phyloP scores from a whole-genome alignment of 305 asterid genomes.

The Fraxinus baroniana region DNA sequence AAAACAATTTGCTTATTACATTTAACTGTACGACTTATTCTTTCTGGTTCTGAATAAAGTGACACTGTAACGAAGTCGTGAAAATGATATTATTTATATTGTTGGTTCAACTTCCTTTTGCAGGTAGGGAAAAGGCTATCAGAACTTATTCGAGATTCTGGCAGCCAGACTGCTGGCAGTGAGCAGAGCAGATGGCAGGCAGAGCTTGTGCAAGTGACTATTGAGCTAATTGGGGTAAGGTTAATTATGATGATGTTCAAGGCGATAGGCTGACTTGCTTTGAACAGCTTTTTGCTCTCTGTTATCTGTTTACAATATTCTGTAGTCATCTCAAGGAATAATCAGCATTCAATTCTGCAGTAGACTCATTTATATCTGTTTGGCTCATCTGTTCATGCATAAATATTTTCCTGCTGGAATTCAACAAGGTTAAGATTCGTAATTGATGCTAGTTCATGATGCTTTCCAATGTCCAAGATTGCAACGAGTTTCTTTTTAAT shows the following conservation, averaged over 20 bases:
- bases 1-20: background rate
- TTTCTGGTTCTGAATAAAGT: background rate
- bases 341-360: background rate
- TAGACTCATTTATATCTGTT: background rate
- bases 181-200: conserved; percentile 96
- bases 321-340: background rate
- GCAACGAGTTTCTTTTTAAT: background rate
- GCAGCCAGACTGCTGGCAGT: conserved; percentile 74
- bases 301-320: conserved; percentile 4
- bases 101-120: conserved; percentile 26
- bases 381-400: conserved; percentile 1
- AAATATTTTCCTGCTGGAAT: background rate
- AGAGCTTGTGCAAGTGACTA: conserved; percentile 90
- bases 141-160: conserved; percentile 96
- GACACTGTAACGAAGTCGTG: background rate
- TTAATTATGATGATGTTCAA: conserved; percentile 1
- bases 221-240: conserved; percentile 94
- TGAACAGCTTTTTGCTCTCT: background rate
- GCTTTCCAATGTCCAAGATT: background rate
- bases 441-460: background rate
- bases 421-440: background rate
- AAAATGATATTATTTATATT: conserved; percentile 9
- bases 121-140: conserved; percentile 92
- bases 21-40: background rate
- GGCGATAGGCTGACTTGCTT: background rate